phyloP scores from a whole-genome alignment of 495 filamentous ascomycete genomes.

The Aspergillus mulundensis region DNA sequence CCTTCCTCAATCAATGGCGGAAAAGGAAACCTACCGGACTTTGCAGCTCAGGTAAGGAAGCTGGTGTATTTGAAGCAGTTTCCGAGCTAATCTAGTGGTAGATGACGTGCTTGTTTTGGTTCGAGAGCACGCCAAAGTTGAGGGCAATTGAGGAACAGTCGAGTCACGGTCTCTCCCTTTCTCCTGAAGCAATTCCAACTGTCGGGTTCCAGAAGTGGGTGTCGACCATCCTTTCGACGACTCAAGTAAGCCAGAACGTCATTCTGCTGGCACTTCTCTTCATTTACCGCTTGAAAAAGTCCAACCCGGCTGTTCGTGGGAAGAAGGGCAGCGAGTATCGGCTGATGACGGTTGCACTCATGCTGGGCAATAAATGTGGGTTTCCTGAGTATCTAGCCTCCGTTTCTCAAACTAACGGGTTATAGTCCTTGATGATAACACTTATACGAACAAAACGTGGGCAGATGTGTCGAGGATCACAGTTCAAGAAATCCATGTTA shows the following conservation, averaged over 20 bases:
- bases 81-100: slow-evolving; percentile 30
- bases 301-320: slow-evolving; percentile 81
- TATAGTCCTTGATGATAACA: slow-evolving; percentile 92
- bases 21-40: slow-evolving; percentile 71
- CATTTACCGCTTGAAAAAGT: slow-evolving; percentile 86
- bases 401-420: neutral
- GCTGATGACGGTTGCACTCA: slow-evolving; percentile 92
- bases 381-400: neutral
- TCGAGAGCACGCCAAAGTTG: slow-evolving; percentile 78
- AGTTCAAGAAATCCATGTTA: slow-evolving; percentile 93
- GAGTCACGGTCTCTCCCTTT: slow-evolving; percentile 49
- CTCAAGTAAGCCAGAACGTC: slow-evolving; percentile 96
- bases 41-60: slow-evolving; percentile 68
- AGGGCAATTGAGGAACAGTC: slow-evolving; percentile 64
- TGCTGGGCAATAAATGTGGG: slow-evolving; percentile 98
- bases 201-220: slow-evolving; percentile 92
- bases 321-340: slow-evolving; percentile 92
- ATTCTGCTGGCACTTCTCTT: slow-evolving; percentile 87
- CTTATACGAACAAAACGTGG: slow-evolving; percentile 99
- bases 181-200: slow-evolving; percentile 69
- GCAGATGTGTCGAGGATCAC: slow-evolving; percentile 95
- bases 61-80: neutral
- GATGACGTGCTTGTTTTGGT: slow-evolving; percentile 98
- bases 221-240: slow-evolving; percentile 81
- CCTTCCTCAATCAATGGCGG: slow-evolving; percentile 69